These are phyloP conservation scores for Wickerhamomyces subpelliculosus DNA, from an alignment of 805 yeast species.

Conservation along the genomic window DNA sequence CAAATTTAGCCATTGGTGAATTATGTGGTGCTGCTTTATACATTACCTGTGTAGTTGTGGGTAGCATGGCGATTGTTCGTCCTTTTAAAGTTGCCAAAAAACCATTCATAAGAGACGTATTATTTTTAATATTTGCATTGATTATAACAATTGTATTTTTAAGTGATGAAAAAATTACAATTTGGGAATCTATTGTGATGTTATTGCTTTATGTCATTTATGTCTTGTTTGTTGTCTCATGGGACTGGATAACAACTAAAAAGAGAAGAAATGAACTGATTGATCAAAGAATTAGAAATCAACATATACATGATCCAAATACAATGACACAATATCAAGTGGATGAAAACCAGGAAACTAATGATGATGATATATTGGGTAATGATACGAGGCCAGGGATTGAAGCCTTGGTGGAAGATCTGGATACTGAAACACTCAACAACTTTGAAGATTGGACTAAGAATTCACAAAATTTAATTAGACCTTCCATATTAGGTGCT, in stretches of 20 bases:
- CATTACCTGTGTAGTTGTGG: conserved; percentile 77
- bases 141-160: conserved; percentile 43
- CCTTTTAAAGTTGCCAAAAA: conserved; percentile 53
- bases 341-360: conserved; percentile 14
- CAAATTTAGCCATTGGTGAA: conserved; percentile 82
- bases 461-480: conserved; percentile 7
- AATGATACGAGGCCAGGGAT: conserved; percentile 7
- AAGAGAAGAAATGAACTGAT: conserved; percentile 12
- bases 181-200: conserved; percentile 51
- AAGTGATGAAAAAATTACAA: conserved; percentile 49
- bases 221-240: conserved; percentile 38
- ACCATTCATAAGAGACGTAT: conserved; percentile 39
- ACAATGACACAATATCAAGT: conserved; percentile 5
- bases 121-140: conserved; percentile 45
- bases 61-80: conserved; percentile 62
- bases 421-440: conserved; percentile 5
- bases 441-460: conserved; percentile 15
- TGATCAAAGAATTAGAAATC: conserved; percentile 19
- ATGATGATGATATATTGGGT: conserved; percentile 16
- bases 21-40: conserved; percentile 88
- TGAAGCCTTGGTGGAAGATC: conserved; percentile 11
- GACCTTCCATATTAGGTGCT: conserved; percentile 20
- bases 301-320: conserved; percentile 6
- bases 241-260: conserved; percentile 17
- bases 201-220: conserved; percentile 50